These are phyloP conservation scores for Xylaria nigripes DNA, from an alignment of 495 filamentous ascomycete genomes.

Conservation along the genomic window DNA sequence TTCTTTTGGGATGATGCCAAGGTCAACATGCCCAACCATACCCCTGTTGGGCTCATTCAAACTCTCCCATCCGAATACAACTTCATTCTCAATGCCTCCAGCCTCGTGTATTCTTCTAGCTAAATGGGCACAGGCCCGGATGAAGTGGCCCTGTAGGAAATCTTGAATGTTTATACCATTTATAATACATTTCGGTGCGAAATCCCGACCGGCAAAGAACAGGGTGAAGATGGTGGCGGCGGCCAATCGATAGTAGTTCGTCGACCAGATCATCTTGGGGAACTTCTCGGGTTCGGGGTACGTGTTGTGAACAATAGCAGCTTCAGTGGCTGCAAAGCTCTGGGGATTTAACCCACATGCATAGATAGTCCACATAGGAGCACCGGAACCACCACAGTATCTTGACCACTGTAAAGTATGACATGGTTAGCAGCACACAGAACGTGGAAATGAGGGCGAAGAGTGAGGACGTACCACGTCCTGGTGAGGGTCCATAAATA, in stretches of 20 bases:
- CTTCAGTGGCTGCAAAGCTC: conserved; percentile 77
- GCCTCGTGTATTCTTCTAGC: conserved; percentile 83
- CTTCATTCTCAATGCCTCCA: conserved; percentile 75
- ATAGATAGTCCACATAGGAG: conserved; percentile 96
- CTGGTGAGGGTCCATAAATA: conserved; percentile 98
- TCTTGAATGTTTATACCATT: conserved; percentile 95
- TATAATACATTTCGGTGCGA: conserved; percentile 92
- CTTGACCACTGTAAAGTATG: conserved; percentile 67
- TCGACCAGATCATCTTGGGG: conserved; percentile 99
- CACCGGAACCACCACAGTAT: conserved; percentile 88
- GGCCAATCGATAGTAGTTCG: conserved; percentile 84
- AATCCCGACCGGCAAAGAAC: conserved; percentile 88
- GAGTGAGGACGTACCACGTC: conserved; percentile 62
- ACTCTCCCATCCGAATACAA: conserved; percentile 92
- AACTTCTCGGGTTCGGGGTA: conserved; percentile 80
- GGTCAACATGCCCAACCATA: conserved; percentile 75
- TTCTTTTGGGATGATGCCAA: conserved; percentile 72
- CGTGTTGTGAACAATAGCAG: conserved; percentile 89
- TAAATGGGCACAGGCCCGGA: conserved; percentile 68
- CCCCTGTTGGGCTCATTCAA: conserved; percentile 92
- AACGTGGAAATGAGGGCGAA: background rate
- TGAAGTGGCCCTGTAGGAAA: conserved; percentile 82
- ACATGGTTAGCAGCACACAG: conserved; percentile 12
- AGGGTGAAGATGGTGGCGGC: conserved; percentile 89
- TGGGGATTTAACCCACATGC: conserved; percentile 83